These are phyloP conservation scores for Termitomyces sp. DNA, from an alignment of 1,284 basidiomycete genomes.

Conservation along the genomic window DNA sequence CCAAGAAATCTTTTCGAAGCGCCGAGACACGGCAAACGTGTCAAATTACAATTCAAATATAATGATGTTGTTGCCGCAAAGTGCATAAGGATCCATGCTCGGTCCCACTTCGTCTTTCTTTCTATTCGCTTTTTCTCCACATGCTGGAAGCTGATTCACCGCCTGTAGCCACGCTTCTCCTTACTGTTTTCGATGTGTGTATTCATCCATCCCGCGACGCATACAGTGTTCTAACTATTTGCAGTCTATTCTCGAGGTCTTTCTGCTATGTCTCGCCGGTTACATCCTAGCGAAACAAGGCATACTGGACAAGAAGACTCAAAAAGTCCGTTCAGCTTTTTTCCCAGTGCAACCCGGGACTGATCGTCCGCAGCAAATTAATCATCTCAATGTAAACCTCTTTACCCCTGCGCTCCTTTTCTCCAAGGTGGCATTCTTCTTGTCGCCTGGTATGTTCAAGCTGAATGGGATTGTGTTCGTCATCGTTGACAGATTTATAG, in stretches of 20 bases:
- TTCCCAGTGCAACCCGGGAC: neutral
- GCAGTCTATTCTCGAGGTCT: constrained; percentile 87
- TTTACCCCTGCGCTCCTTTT: constrained; percentile 93
- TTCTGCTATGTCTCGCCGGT: constrained; percentile 82
- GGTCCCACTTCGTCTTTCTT: no score
- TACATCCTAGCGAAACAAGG: constrained; percentile 77
- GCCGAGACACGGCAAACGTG: neutral
- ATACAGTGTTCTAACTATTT: neutral
- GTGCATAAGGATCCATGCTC: no score
- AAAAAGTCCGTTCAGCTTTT: constrained; percentile 55
- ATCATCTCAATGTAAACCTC: constrained; percentile 78
- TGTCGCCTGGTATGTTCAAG: constrained; percentile 54
- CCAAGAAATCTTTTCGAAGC: neutral
- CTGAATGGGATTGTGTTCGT: neutral
- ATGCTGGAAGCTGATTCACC: constrained; percentile 11
- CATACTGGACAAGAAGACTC: constrained; percentile 85
- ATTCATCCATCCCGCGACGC: neutral
- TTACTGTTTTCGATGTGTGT: constrained; percentile 29
- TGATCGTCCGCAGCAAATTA: constrained; percentile 53
- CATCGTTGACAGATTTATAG: constrained; percentile 25
- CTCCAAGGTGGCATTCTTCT: constrained; percentile 86
- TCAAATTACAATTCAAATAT: neutral
- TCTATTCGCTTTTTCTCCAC: neutral
- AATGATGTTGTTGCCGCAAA: neutral
- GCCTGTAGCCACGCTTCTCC: constrained; percentile 27